These are phyloP conservation scores for Capsicum rhomboideum DNA, from an alignment of 257 asterid species.

Conservation along the genomic window DNA sequence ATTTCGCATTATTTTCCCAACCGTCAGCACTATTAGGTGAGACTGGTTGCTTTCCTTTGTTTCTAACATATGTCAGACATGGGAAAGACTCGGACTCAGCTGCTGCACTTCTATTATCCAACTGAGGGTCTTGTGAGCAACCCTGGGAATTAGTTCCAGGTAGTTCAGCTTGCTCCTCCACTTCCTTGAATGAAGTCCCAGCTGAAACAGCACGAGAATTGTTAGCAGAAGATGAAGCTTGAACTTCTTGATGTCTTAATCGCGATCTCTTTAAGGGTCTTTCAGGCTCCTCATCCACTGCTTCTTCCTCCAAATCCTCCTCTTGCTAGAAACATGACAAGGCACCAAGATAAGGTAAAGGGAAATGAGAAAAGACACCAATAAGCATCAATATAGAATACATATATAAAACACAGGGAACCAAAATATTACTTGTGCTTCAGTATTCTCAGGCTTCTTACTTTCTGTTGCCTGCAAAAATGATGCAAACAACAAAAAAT, in stretches of 20 bases:
- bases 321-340: constrained; percentile 7
- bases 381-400: neutral
- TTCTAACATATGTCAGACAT: constrained; percentile 18
- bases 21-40: constrained; percentile 22
- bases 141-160: constrained; percentile 19
- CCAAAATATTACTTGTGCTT: constrained; percentile 1
- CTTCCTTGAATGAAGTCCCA: constrained; percentile 32
- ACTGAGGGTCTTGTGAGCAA: constrained; percentile 21
- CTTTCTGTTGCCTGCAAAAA: constrained; percentile 8
- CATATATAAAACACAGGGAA: neutral
- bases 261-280: constrained; percentile 67
- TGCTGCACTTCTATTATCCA: constrained; percentile 12
- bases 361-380: neutral
- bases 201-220: constrained; percentile 5
- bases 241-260: constrained; percentile 37
- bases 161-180: constrained; percentile 45
- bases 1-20: constrained; percentile 17
- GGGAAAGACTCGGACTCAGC: constrained; percentile 18
- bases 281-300: constrained; percentile 35
- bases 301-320: constrained; percentile 29
- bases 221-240: constrained; percentile 18
- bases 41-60: constrained; percentile 38
- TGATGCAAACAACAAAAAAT: neutral
- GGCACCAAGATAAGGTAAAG: constrained; percentile 1
- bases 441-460: constrained; percentile 5